Percentiles rank a stretch among this genome's conserved stretches.
Evolutionary conservation across 192 early-diverging fungal genomes (phyloP).

Genomic region (Rhizophagus prolifer): DNA sequence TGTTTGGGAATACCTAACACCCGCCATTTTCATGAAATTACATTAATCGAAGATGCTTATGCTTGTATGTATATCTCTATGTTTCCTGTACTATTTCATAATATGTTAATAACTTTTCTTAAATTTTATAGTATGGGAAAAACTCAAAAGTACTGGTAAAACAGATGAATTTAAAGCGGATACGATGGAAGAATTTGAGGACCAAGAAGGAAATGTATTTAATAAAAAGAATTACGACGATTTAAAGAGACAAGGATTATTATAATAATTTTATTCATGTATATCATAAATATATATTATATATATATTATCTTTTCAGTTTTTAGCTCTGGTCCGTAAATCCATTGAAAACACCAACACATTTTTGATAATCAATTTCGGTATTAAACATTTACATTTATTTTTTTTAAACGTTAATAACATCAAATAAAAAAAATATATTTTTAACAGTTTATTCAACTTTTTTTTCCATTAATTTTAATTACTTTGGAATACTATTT

Average conservation of each 20-base stretch:
- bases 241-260: slow-evolving; percentile 78
- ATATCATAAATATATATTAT: no score
- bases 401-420: no score
- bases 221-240: slow-evolving; percentile 87
- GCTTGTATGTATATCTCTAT: slow-evolving; percentile 55
- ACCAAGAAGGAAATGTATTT: slow-evolving; percentile 80
- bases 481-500: no score
- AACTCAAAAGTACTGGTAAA: slow-evolving; percentile 70
- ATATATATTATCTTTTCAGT: no score
- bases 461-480: no score
- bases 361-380: no score
- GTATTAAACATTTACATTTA: no score
- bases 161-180: slow-evolving; percentile 71
- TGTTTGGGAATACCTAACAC: slow-evolving; percentile 90
- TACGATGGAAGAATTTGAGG: slow-evolving; percentile 88
- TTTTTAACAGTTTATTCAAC: no score
- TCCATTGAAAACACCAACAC: no score
- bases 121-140: slow-evolving; percentile 70
- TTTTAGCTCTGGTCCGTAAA: no score
- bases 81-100: not conserved
- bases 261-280: slow-evolving; percentile 44
- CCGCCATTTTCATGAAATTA: slow-evolving; percentile 88
- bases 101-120: not conserved
- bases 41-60: slow-evolving; percentile 86
- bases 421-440: no score